These are phyloP conservation scores for Luffa acutangula DNA, from an alignment of 306 rosid species.

Conservation along the genomic window DNA sequence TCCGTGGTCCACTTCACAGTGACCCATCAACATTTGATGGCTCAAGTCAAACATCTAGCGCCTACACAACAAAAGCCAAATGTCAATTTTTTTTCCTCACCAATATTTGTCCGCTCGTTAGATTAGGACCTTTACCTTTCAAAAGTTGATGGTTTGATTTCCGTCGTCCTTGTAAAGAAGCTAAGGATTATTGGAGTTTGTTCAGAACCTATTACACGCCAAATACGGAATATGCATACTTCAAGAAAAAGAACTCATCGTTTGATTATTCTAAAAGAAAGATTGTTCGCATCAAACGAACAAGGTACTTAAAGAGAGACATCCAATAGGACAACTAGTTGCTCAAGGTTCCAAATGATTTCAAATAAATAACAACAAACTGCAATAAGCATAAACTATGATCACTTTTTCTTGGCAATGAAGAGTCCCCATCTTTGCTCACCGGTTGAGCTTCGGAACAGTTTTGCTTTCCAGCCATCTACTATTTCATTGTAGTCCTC, in stretches of 20 bases:
- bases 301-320: background rate
- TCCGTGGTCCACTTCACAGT: background rate
- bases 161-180: too few relatives aligned
- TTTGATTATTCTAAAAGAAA: background rate
- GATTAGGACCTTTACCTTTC: too few relatives aligned
- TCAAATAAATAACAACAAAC: background rate
- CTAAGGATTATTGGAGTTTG: too few relatives aligned
- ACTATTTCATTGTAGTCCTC: conserved; percentile 35
- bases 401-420: conserved; percentile 59
- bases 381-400: background rate
- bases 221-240: background rate
- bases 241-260: background rate
- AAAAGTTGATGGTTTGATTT: too few relatives aligned
- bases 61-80: background rate
- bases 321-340: background rate
- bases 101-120: background rate
- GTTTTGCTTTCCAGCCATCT: conserved; percentile 44
- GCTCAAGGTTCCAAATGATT: background rate
- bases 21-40: background rate
- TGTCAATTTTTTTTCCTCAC: background rate
- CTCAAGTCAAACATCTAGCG: background rate
- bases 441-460: conserved; percentile 24
- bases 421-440: conserved; percentile 51
- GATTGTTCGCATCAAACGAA: background rate
- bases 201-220: background rate